Evolutionary conservation across 257 asterid species (phyloP), one percentile per base, ranked within the genome.

Genomic region (Perilla frutescens): DNA sequence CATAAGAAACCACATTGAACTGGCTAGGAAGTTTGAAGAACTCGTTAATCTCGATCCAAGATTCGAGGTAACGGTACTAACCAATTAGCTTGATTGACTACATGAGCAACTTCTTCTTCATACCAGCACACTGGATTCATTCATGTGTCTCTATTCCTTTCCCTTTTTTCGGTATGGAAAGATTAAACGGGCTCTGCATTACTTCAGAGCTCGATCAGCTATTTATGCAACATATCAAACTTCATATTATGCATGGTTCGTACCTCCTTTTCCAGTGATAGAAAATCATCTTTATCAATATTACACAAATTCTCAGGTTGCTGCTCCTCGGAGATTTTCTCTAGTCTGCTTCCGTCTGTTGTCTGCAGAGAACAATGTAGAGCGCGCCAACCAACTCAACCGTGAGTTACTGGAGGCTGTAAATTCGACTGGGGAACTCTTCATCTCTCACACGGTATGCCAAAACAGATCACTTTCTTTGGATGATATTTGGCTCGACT

Each of bases 361-460:
- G 81, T 80, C 90, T 62, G 81, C 76, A 13, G 37, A 63, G 39
- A 54, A 70, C 74, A 50, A 81, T 37, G 83, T 82, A 60, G 91
- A 81, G 53, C 32, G 40, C 55, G 82, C 81, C 53, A 87, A 87
- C 86, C 84, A 68, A 71, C 64, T 90, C 83, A 94, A 90, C 85
- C 87, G 65, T 26, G 86, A 86, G 70, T 78, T 94, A 47, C 73
- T 94, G 70, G 98, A 91, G 62, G 87, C 90, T 49, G 96, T 84
- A 8, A 94, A 91, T 84, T 85, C 96, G 29, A 82, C 96, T 2
- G 99, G 99, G 47, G 86, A 83, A 77, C 75, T 94, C 71, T 91
- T 81, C 86, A 90, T 94, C 60, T 86, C 96, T 66, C 99, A 93
- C 90, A 93, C 98, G 12, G 98, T 93, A 85, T n/a, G 79, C 55